Evolutionary conservation across 495 filamentous ascomycete species (phyloP), one percentile per base, ranked within the genome.

Genomic region (Trichoderma parareesei): DNA sequence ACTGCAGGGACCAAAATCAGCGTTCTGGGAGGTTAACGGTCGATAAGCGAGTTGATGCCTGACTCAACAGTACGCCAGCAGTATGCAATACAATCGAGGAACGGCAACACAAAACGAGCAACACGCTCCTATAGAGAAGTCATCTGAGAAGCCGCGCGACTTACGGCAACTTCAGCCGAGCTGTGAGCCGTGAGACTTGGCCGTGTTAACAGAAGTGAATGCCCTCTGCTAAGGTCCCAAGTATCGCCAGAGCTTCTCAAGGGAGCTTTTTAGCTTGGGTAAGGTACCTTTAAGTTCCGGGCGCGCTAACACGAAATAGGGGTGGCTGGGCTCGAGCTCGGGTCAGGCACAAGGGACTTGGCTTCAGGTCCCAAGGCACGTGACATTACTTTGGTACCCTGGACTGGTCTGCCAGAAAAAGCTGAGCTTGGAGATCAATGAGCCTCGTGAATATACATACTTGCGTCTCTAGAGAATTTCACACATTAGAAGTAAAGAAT

Each of bases 191-290:
- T 11, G 27, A 20, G 37, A 14, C 53, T 14, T 37, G 2, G 27
- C 9, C 27, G 53, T 35, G 53, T 16, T 57, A 57, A 57, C 53
- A 57, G 53, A 57, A 57, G 27, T 57, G 20, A 57, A 57, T 57
- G 53, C 53, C n/a, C 27, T 57, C 53, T 57, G 53, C 27, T 27
- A 27, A 27, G 27, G 27, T 2, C 27, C 27, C 27, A 27, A 27
- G 27, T 27, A 27, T 27, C 27, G 27, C 27, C 27, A 27, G 11
- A 57, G 53, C 53, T 18, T 16, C 27, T 14, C 33, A 18, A 10
- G 20, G 27, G 14, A 16, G 27, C 18, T 57, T 55, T 14, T 14
- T 20, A 55, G 48, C 48, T 55, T 27, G 27, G 27, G 27, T 27
- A 27, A 27, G 27, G 27, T 27, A 27, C 27, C 27, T 27, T 27